Conservation (phyloP, 192 early-diverging fungal species). For the Coemansia sp. region DNA sequence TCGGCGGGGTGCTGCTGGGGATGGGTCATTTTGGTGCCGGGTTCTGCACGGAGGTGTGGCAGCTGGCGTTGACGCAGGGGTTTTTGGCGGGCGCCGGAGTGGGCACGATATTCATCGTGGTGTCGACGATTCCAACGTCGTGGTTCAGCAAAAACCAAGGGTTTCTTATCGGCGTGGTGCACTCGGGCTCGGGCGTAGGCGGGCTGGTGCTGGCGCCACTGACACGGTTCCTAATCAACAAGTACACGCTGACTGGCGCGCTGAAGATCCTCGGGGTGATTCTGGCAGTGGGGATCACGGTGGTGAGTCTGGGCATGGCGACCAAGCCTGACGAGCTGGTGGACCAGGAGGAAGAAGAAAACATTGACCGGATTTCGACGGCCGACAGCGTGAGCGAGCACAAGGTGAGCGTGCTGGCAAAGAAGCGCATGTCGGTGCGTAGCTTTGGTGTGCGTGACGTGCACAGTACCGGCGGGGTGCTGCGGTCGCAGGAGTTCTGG, state of each 20-base stretch:
- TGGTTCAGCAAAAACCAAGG: conserved; percentile 53
- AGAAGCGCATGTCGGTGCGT: conserved; percentile 52
- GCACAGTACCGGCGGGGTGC: conserved; percentile 41
- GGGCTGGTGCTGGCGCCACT: conserved; percentile 45
- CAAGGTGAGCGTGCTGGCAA: conserved; percentile 34
- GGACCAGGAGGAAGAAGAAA: conserved; percentile 45
- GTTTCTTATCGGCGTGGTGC: conserved; percentile 47
- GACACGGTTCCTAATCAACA: conserved; percentile 45
- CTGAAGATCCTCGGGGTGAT: conserved; percentile 43
- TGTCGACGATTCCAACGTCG: conserved; percentile 49
- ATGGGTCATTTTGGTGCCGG: conserved; percentile 36
- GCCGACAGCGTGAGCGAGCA: conserved; percentile 32
- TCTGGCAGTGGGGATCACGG: conserved; percentile 27
- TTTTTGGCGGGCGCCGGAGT: conserved; percentile 40
- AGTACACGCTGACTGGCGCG: conserved; percentile 28
- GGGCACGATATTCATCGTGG: conserved; percentile 48
- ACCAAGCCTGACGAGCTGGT: conserved; percentile 50
- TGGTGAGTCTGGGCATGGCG: conserved; percentile 46
- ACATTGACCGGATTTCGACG: conserved; percentile 24
- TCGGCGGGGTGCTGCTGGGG: conserved; percentile 34
- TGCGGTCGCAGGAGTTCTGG: conserved; percentile 51
- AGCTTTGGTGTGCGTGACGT: conserved; percentile 53
- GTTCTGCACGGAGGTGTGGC: conserved; percentile 50
- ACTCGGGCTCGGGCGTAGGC: conserved; percentile 49
- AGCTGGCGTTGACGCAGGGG: conserved; percentile 44